These are phyloP conservation scores for Melampsora americana DNA, from an alignment of 1,284 basidiomycete genomes.

Conservation along the genomic window DNA sequence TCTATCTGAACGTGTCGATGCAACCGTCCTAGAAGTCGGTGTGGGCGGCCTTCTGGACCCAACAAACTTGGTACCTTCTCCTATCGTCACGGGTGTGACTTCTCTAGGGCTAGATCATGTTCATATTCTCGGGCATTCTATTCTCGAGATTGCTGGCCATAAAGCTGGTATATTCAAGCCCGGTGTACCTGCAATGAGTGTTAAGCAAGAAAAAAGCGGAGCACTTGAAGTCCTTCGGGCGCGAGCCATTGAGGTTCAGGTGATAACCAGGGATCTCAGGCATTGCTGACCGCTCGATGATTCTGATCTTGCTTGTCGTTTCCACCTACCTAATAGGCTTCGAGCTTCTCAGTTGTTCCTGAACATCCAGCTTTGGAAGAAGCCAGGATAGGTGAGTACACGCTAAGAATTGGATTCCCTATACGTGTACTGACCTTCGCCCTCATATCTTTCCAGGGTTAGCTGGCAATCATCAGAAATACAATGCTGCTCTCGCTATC, in stretches of 20 bases:
- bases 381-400: constrained; percentile 5
- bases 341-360: constrained; percentile 28
- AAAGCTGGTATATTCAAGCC: constrained; percentile 94
- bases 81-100: constrained; percentile 82
- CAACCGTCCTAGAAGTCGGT: constrained; percentile 93
- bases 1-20: constrained; percentile 61
- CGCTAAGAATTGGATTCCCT: background rate
- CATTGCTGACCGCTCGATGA: background rate
- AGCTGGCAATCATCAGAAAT: constrained; percentile 79
- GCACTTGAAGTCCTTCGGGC: constrained; percentile 22
- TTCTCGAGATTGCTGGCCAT: constrained; percentile 86
- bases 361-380: constrained; percentile 17
- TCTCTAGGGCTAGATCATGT: constrained; percentile 91
- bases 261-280: background rate
- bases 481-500: constrained; percentile 85
- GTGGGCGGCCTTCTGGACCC: constrained; percentile 93
- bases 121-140: constrained; percentile 81
- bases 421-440: background rate
- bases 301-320: constrained; percentile 1
- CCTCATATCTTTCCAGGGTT: constrained; percentile 18
- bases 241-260: constrained; percentile 36
- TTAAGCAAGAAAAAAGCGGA: constrained; percentile 21
- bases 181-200: constrained; percentile 37
- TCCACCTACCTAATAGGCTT: constrained; percentile 7
- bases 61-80: constrained; percentile 90